Evolutionary conservation across 345 rosid species (phyloP).

Genomic region (Eucalyptus tenuipes): DNA sequence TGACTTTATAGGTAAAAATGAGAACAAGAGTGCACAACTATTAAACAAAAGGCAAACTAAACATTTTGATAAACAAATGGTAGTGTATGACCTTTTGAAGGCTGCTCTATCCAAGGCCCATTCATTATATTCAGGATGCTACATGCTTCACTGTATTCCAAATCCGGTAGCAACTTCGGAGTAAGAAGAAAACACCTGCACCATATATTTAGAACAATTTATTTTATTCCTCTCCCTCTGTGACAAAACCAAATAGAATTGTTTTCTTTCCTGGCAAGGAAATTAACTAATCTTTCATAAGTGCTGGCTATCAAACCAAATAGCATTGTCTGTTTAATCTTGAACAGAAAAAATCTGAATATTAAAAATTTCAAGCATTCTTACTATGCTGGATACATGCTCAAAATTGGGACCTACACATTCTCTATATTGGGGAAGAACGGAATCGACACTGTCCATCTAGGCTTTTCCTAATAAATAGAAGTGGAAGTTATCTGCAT

Average conservation of each 20-base stretch:
- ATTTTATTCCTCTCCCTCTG: background rate
- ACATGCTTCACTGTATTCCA: slow-evolving; percentile 86
- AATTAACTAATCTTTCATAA: background rate
- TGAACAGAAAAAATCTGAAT: background rate
- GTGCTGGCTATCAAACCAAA: background rate
- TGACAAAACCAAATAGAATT: background rate
- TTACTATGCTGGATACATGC: background rate
- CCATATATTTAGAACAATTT: background rate
- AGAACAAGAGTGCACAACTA: background rate
- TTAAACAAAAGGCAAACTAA: background rate
- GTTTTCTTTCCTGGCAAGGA: background rate
- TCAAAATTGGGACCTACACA: background rate
- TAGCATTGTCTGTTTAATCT: background rate
- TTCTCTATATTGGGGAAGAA: background rate
- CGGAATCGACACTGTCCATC: background rate
- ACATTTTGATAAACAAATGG: background rate
- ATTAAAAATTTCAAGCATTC: background rate
- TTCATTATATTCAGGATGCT: slow-evolving; percentile 91
- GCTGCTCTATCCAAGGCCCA: slow-evolving; percentile 85
- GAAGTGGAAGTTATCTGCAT: background rate
- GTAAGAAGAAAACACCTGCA: slow-evolving; percentile 86
- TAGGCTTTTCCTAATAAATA: background rate
- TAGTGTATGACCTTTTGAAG: slow-evolving; percentile 46
- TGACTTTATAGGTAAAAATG: background rate
- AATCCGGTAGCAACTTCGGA: slow-evolving; percentile 77